Evolutionary conservation across 257 asterid species (phyloP).

Genomic region (Nicotiana obtusifolia): DNA sequence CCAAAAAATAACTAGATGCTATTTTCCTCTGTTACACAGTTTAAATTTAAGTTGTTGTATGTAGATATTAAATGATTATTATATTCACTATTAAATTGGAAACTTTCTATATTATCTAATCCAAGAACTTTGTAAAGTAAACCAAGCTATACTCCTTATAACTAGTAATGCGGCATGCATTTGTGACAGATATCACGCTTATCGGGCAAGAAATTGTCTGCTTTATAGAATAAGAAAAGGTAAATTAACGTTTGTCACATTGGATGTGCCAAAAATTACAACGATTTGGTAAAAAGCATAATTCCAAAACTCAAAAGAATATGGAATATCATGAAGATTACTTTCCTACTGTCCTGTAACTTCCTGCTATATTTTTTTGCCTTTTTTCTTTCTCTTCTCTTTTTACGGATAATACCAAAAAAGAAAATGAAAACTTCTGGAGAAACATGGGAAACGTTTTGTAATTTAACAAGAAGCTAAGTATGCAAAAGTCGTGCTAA

Average conservation of each 20-base stretch:
- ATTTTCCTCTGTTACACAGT: too few species aligned
- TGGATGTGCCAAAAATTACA: not conserved
- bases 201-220: not conserved
- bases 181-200: not conserved
- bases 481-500: too few species aligned
- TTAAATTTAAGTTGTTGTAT: too few species aligned
- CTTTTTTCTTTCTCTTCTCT: not conserved
- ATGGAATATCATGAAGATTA: not conserved
- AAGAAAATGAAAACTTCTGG: not conserved
- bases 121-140: too few species aligned
- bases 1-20: too few species aligned
- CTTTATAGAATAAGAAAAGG: not conserved
- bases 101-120: too few species aligned
- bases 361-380: not conserved
- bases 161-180: too few species aligned
- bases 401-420: not conserved
- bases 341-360: not conserved
- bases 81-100: too few species aligned
- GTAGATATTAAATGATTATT: too few species aligned
- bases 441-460: not conserved
- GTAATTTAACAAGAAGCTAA: too few species aligned
- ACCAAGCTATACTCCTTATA: too few species aligned
- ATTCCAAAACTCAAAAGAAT: constrained; percentile 4
- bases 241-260: not conserved
- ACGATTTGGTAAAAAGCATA: not conserved